Evolutionary conservation across 176 grass and related monocot species (phyloP), one percentile per base, ranked within the genome.

Genomic region (Metroxylon sagu): DNA sequence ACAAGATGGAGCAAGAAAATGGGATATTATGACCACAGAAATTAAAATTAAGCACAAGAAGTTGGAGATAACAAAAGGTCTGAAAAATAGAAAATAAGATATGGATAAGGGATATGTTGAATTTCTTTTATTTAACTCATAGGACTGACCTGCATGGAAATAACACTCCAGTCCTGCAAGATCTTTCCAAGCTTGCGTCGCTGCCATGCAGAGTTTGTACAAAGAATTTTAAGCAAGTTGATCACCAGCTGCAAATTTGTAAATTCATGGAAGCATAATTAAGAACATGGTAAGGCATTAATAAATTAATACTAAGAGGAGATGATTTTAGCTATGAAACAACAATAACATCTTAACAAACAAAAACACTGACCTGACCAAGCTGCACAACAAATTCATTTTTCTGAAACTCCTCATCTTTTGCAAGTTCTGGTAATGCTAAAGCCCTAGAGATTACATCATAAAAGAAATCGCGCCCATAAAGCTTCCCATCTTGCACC

Each of bases 361-460:
- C 60, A 70, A 70, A 70, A 59, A 30, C 26, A 25, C 83, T 88
- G 71, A 96, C 92, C 82, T 96, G 92, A 75, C 83, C 71, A 77
- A 96, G 72, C 73, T 96, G 86, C 68, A 90, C 83, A 5, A 96
- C 84, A 79, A 96, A 96, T 70, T 90, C 86, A 85, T 96, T 96
- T 62, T 71, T 83, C 64, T 90, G 86, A 86, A 90, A 88, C 61
- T 89, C 92, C 65, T 88, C 82, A 57, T 90, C 92, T 71, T 69
- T 83, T 71, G 89, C 68, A 77, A 90, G 73, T 26, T 88, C 83
- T 1, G 87, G 83, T 74, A 96, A 74, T 80, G 79, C 72, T 71
- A 91, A 70, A 70, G 83, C 80, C 69, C 77, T 97, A 77, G 83
- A 81, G 69, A 97, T 97, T 53, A 85, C 81, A 85, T 91, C 87